These are phyloP conservation scores for Aspergillus hancockii DNA, from an alignment of 495 filamentous ascomycete species.

Conservation along the genomic window DNA sequence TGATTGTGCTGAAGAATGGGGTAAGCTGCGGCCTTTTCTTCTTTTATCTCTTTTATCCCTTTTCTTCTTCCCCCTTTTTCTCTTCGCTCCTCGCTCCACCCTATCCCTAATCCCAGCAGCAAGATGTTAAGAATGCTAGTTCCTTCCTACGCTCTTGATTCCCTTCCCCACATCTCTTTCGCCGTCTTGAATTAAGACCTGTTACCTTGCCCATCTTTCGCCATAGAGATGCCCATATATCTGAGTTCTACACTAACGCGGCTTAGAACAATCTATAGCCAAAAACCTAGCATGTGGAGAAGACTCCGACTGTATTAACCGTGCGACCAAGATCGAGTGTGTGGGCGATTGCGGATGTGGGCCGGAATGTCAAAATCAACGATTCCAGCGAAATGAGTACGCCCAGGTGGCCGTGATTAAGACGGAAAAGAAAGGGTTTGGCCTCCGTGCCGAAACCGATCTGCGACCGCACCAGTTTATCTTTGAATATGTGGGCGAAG, in stretches of 20 bases:
- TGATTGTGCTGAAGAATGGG: conserved; percentile 93
- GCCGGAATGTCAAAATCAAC: conserved; percentile 85
- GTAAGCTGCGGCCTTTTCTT: conserved; percentile 59
- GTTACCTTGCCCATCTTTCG: neutral
- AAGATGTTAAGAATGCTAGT: neutral
- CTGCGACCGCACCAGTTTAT: conserved; percentile 85
- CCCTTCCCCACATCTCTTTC: too few relatives aligned
- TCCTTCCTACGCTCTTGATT: neutral
- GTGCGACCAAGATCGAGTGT: conserved; percentile 97
- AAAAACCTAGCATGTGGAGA: conserved; percentile 88
- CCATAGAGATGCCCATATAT: neutral
- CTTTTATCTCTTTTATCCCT: neutral
- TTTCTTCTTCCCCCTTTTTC: neutral
- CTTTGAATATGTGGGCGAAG: conserved; percentile 97
- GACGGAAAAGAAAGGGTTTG: conserved; percentile 96
- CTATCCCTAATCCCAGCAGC: neutral
- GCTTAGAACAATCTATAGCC: conserved; percentile 58
- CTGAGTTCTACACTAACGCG: conserved; percentile 26
- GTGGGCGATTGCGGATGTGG: conserved; percentile 84
- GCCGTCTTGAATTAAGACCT: too few relatives aligned
- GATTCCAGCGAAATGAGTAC: conserved; percentile 89
- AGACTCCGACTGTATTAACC: conserved; percentile 98
- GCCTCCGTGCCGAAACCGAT: conserved; percentile 77
- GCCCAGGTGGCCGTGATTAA: conserved; percentile 92
- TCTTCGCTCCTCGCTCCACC: neutral